Evolutionary conservation across 1,284 basidiomycete species (phyloP), one percentile per base, ranked within the genome.

Genomic region (Papiliotrema fonsecae): DNA sequence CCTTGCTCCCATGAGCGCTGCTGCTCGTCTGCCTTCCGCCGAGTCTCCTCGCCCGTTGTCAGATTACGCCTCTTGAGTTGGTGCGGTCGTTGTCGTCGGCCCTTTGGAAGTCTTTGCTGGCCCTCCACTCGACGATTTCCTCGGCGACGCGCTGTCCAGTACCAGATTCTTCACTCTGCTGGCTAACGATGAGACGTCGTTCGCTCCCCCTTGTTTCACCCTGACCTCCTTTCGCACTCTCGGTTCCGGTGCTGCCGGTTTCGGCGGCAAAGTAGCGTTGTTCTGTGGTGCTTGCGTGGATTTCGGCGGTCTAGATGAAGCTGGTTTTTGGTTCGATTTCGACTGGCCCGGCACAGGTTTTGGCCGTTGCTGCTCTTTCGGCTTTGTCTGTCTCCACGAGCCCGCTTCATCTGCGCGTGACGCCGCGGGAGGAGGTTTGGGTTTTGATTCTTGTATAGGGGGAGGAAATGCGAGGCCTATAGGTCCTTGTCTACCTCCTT

Each of bases 391-490:
- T 27, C 35, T 21, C 32, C 38, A 38, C 24, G 42, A 13, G n/a
- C 22, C 36, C 13, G 31, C 41, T n/a, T 25, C 10, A 28, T 30
- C 25, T n/a, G 30, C 22, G 16, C 31, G 14, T 18, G 25, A 36
- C 25, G 16, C 19, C 14, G 25, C 14, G 4, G 18, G 16, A 11
- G 44, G 42, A 1, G 31, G 32, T 42, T 49, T 54, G 37, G 47
- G 32, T 25, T 47, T 54, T 5, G 43, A 13, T 26, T 41, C 30
- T 28, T 60, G 56, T 24, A 61, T 48, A 4, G 62, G 57, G 14
- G 64, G 65, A 16, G 63, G 65, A 49, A 59, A 52, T 28, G 65
- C 65, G 14, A 65, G 58, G 5, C 63, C 63, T 4, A 62, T 56
- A 4, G 65, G 65, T 10, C 65, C 63, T 44, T 58, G 47, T 7